A percentile compares a stretch with the other conserved stretches of the same genome.
These are phyloP conservation scores for Paramecium octaurelia DNA, from an alignment of 73 alveolate species.

Conservation along the genomic window DNA sequence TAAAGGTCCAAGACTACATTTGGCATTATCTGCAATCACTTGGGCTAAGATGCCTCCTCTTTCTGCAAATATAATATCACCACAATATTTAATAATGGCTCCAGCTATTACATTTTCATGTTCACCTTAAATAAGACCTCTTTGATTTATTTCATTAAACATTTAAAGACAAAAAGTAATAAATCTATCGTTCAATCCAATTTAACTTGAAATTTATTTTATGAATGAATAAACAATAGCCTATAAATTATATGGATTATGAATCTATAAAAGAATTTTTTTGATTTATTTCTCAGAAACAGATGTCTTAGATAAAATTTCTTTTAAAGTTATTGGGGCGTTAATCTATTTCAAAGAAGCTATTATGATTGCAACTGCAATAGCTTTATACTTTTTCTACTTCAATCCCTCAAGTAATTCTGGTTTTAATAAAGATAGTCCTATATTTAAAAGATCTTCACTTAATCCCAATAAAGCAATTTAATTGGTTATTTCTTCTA, in stretches of 20 bases:
- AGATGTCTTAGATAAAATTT: background rate
- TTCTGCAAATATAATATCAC: constrained; percentile 3
- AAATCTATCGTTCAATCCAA: background rate
- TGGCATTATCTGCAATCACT: background rate
- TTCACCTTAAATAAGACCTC: background rate
- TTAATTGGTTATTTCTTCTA: background rate
- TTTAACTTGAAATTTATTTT: background rate
- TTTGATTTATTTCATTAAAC: background rate
- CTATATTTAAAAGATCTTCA: background rate
- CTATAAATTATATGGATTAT: background rate
- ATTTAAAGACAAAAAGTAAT: background rate
- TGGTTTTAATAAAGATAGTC: background rate
- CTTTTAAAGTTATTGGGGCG: background rate
- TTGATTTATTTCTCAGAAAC: constrained; percentile 31
- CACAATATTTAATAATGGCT: background rate
- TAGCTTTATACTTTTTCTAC: background rate
- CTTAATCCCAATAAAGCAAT: background rate
- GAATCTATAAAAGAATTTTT: background rate
- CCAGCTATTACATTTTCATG: constrained; percentile 43
- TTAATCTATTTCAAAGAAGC: background rate
- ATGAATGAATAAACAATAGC: background rate
- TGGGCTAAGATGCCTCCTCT: background rate
- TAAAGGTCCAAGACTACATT: background rate
- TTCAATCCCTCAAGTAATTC: background rate
- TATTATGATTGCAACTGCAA: background rate